Evolutionary conservation across 768 basidiomycete genomes (phyloP), one percentile per base, ranked within the genome.

Genomic region (Kwoniella mangroviensis): DNA sequence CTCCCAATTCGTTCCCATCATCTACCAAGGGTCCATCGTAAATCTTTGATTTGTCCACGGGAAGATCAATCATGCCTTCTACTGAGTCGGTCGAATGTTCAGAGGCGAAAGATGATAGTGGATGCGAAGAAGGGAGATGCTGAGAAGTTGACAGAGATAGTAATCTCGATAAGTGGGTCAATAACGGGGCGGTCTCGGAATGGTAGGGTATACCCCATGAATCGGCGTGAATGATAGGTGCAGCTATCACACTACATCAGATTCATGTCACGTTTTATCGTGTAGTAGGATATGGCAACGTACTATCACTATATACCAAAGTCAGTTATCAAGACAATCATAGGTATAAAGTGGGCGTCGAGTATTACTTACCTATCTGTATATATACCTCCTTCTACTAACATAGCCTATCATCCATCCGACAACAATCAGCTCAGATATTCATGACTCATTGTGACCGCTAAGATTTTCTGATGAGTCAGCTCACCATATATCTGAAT

Each of bases 321-420:
- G 22, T 11, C n/a, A 54, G 53, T 19, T n/a, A 54, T 13, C 10
- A 24, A 4, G 22, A 24, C 4, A 22, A 4, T 54, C 53, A 10
- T 12, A 54, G n/a, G 1, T 11, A n/a, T n/a, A n/a, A 21, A 11
- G 11, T 54, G n/a, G 21, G 21, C 2, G 3, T 9, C 3, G 58
- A 41, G 34, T 34, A 6, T 34, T 34, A 41, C 70, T 45, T 26
- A 68, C 66, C 75, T 76, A 63, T 79, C 77, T 19, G 77, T 76
- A 55, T 79, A 79, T 19, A 79, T 79, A 3, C 77, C 77, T 22
- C 77, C 77, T 69, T 79, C 77, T 7, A 79, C 73, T 49, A 79
- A 43, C 69, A 76, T 71, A 7, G 72, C 74, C 73, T 70, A 42
- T 19, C 45, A 24, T 26, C 59, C 42, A 51, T 17, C 11, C 43